phyloP scores from a whole-genome alignment of 2,329 filamentous ascomycete species.

The Myrmaecium sp. region DNA sequence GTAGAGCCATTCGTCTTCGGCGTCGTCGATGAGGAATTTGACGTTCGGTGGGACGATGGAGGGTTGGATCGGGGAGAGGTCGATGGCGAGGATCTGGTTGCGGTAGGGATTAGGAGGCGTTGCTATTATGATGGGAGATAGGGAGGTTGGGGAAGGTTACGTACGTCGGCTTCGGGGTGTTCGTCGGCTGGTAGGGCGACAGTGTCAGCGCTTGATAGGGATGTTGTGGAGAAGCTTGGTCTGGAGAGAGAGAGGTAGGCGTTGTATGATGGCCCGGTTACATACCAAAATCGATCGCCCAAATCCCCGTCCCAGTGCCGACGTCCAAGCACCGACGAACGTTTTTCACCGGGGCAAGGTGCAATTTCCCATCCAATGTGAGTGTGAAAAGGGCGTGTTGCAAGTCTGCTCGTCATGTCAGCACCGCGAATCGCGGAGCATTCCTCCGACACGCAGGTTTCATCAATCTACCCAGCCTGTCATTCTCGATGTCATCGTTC shows the following conservation, averaged over 20 bases:
- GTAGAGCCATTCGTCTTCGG: conserved; percentile 25
- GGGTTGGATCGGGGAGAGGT: conserved; percentile 29
- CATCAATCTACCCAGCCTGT: too few relatives aligned
- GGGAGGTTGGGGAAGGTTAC: conserved; percentile 32
- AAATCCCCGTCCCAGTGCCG: conserved; percentile 5
- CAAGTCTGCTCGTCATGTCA: too few relatives aligned
- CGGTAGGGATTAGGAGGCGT: too few relatives aligned
- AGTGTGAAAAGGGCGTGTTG: conserved; percentile 21
- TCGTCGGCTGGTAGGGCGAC: conserved; percentile 6
- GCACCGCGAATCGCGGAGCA: too few relatives aligned
- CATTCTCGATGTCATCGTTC: too few relatives aligned
- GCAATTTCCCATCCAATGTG: conserved; percentile 16
- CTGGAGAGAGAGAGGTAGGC: conserved; percentile 4
- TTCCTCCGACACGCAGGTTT: too few relatives aligned
- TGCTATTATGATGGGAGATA: conserved; percentile 15
- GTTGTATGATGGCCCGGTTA: too few relatives aligned
- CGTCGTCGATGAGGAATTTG: conserved; percentile 31
- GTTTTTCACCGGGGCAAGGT: conserved; percentile 16
- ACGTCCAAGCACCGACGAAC: conserved; percentile 4
- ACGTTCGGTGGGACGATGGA: conserved; percentile 29
- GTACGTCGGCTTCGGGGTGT: conserved; percentile 23
- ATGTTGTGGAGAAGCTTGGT: conserved; percentile 9
- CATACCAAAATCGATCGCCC: conserved; percentile 6
- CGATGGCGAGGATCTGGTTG: conserved; percentile 4
- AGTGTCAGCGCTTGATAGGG: conserved; percentile 13